Evolutionary conservation across 176 grass and related monocot species (phyloP), one percentile per base, ranked within the genome.

Genomic region (Musa beccarii): DNA sequence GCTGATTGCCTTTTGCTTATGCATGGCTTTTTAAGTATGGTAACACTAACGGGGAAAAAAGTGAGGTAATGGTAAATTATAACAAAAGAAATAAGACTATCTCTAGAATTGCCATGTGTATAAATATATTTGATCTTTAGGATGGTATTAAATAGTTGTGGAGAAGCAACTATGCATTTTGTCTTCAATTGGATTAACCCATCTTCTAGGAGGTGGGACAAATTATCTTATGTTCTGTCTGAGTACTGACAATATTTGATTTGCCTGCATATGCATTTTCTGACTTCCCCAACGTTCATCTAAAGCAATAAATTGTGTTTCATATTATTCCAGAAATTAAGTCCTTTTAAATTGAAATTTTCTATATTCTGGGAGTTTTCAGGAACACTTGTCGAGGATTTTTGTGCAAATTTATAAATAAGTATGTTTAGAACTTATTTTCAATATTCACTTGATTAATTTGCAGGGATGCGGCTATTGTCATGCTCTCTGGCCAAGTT

Each of bases 401-500:
- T 51, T 63, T 59, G 0, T 59, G 21, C 52, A 51, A 59, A 10
- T 51, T 53, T n/a, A 55, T 50, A 76, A 76, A 1, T 34, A 69
- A 16, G 52, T 69, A 17, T 75, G 51, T 11, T 23, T 77, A 69
- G 22, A 78, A 11, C 49, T 29, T 51, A 53, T 43, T 71, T 82
- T 26, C 62, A 22, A 34, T 68, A 52, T 87, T 80, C 71, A 86
- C 43, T 78, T 76, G 21, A 50, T 63, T 75, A 68, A 43, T 82
- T 85, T 80, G 54, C 82, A 98, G 95, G 22, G 81, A 98, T 86
- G 95, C 95, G n/a, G 95, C 95, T 69, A 50, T 83, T 81, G 90
- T 98, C 72, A 98, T 98, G 95, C 95, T 98, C 71, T 88, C 95
- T 78, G 95, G 95, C 61, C 95, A 98, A 83, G 67, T 88, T 86